A percentile compares a stretch with the other conserved stretches of the same genome.
phyloP scores from a whole-genome alignment of 2,329 filamentous ascomycete species.

The Thermomyces lanuginosus region DNA sequence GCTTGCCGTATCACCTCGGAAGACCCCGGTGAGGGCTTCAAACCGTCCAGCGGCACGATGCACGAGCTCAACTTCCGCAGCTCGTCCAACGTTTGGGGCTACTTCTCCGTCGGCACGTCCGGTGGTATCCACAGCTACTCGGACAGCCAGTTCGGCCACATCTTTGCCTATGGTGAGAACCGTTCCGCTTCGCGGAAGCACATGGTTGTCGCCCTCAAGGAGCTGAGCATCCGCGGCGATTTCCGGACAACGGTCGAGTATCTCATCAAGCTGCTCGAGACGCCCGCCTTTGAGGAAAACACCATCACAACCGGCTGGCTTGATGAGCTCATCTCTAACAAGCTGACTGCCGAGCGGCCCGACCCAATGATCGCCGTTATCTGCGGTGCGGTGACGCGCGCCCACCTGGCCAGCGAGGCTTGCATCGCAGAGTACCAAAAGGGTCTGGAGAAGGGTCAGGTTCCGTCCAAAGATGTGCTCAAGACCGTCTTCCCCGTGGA shows the following conservation, averaged over 20 bases:
- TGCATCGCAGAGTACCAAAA: conserved; percentile 75
- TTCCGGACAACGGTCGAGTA: conserved; percentile 98
- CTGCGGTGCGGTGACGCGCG: conserved; percentile 87
- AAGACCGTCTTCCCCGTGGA: conserved; percentile 97
- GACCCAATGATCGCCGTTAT: conserved; percentile 89
- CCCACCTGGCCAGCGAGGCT: conserved; percentile 80
- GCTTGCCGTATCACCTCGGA: conserved; percentile 98
- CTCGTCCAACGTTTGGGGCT: conserved; percentile 98
- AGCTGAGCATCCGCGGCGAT: conserved; percentile 97
- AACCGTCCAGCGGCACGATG: conserved; percentile 97
- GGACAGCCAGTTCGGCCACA: conserved; percentile 96
- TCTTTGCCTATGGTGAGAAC: conserved; percentile 98
- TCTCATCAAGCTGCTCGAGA: conserved; percentile 95
- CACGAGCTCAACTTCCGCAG: conserved; percentile 98
- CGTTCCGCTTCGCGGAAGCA: conserved; percentile 90
- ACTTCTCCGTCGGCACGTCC: conserved; percentile 94
- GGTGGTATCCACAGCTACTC: conserved; percentile 99
- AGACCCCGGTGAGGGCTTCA: conserved; percentile 97
- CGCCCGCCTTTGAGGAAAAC: conserved; percentile 95
- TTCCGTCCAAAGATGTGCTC: conserved; percentile 86
- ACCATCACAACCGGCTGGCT: conserved; percentile 98
- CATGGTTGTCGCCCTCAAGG: conserved; percentile 97
- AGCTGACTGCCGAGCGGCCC: conserved; percentile 86
- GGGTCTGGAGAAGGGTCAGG: conserved; percentile 90
- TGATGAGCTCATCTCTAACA: conserved; percentile 95